These are phyloP conservation scores for Nannizziopsis arthrosporioides DNA, from an alignment of 2,329 filamentous ascomycete species.

Conservation along the genomic window DNA sequence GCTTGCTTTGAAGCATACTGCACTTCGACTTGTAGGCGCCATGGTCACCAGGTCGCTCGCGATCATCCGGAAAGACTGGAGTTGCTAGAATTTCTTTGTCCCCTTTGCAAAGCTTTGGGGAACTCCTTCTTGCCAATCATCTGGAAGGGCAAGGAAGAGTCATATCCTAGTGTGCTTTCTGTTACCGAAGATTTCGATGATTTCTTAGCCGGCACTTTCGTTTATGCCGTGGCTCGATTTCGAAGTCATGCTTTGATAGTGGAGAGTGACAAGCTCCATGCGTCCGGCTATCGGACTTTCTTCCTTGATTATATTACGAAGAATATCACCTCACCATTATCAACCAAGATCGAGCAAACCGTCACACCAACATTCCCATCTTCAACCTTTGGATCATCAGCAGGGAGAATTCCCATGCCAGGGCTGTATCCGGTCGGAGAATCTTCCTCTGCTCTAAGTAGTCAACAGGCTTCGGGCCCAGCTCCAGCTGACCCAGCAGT, in stretches of 20 bases:
- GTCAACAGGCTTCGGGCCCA: conserved; percentile 20
- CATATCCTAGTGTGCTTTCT: conserved; percentile 61
- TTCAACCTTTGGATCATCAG: conserved; percentile 22
- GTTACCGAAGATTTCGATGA: conserved; percentile 50
- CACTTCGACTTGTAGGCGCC: conserved; percentile 68
- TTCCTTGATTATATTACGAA: conserved; percentile 43
- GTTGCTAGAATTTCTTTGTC: conserved; percentile 85
- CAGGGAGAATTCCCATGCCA: conserved; percentile 27
- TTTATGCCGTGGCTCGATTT: conserved; percentile 35
- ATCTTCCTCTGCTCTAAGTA: conserved; percentile 22
- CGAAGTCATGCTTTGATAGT: conserved; percentile 37
- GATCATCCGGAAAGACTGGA: conserved; percentile 77
- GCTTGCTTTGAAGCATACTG: conserved; percentile 89
- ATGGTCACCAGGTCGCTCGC: conserved; percentile 83
- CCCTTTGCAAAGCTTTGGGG: conserved; percentile 88
- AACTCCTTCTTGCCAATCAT: conserved; percentile 91
- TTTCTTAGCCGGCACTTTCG: conserved; percentile 54
- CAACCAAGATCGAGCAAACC: conserved; percentile 30
- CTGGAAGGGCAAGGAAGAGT: conserved; percentile 85
- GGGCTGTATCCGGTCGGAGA: conserved; percentile 30
- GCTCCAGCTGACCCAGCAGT: conserved; percentile 26
- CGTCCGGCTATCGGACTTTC: conserved; percentile 35
- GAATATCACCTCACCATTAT: conserved; percentile 41
- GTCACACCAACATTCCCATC: conserved; percentile 22
- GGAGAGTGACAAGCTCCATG: conserved; percentile 26